A percentile compares a stretch with the other conserved stretches of the same genome.
These are phyloP conservation scores for Dichotomopilus funicola DNA, from an alignment of 2,329 filamentous ascomycete species.

Conservation along the genomic window DNA sequence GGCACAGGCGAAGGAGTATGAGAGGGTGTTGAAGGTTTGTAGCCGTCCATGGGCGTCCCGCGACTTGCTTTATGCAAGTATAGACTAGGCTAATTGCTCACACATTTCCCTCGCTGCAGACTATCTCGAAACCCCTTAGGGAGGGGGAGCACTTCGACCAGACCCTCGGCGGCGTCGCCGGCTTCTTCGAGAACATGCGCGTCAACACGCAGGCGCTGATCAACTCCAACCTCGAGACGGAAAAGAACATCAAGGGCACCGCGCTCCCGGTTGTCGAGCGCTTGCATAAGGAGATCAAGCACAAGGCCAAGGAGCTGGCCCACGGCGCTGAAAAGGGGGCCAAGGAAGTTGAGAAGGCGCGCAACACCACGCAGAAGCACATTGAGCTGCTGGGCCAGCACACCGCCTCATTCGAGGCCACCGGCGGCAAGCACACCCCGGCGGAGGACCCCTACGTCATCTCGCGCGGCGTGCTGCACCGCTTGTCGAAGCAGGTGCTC, in stretches of 20 bases:
- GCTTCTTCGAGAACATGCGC: slow-evolving; percentile 90
- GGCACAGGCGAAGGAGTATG: slow-evolving; percentile 85
- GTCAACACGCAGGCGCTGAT: slow-evolving; percentile 86
- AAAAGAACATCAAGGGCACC: slow-evolving; percentile 79
- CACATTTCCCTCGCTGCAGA: slow-evolving; percentile 39
- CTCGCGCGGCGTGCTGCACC: slow-evolving; percentile 71
- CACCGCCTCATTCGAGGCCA: slow-evolving; percentile 71
- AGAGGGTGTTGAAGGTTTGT: slow-evolving; percentile 77
- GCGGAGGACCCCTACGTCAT: slow-evolving; percentile 83
- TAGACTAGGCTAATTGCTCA: too few species aligned
- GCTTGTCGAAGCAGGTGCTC: slow-evolving; percentile 81
- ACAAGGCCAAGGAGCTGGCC: slow-evolving; percentile 84
- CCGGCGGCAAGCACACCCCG: slow-evolving; percentile 63
- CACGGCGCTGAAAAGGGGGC: slow-evolving; percentile 74
- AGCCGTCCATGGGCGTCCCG: background rate
- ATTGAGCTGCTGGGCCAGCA: slow-evolving; percentile 90
- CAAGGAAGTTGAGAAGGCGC: slow-evolving; percentile 88
- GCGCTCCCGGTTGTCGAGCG: slow-evolving; percentile 85
- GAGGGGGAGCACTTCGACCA: slow-evolving; percentile 94
- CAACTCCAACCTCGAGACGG: slow-evolving; percentile 84
- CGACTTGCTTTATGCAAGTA: too few species aligned
- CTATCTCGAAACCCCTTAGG: slow-evolving; percentile 75
- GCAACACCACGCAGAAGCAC: slow-evolving; percentile 82
- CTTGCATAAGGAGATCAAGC: slow-evolving; percentile 93
- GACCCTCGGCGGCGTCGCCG: slow-evolving; percentile 75